Conservation (phyloP, 768 basidiomycete genomes). For the Candolleomyces efflorescens region DNA sequence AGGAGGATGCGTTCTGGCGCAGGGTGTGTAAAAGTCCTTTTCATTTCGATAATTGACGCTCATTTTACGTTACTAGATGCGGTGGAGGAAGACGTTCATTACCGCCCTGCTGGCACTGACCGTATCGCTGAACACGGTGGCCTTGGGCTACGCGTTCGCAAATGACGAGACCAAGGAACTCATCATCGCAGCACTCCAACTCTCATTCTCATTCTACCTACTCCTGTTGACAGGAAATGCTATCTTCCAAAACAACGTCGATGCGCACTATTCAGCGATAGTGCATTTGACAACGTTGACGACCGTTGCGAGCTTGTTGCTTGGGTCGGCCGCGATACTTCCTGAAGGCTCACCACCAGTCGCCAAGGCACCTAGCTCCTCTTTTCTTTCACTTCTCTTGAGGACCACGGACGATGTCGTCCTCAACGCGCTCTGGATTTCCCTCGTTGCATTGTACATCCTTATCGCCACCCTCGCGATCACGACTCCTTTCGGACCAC, state of each 20-base stretch:
- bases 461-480: constrained; percentile 33
- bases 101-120: constrained; percentile 41
- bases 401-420: constrained; percentile 13
- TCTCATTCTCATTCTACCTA: constrained; percentile 56
- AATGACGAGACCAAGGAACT: constrained; percentile 26
- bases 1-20: constrained; percentile 27
- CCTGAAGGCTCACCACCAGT: constrained; percentile 33
- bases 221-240: constrained; percentile 48
- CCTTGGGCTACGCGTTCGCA: constrained; percentile 51
- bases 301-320: constrained; percentile 39
- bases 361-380: too few species aligned
- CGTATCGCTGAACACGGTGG: constrained; percentile 46
- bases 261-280: constrained; percentile 45
- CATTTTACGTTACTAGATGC: constrained; percentile 42
- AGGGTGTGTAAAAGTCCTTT: constrained; percentile 24
- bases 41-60: not conserved
- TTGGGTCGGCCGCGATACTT: constrained; percentile 50
- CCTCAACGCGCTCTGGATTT: constrained; percentile 45
- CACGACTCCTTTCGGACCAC: constrained; percentile 72
- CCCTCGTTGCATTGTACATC: constrained; percentile 46
- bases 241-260: constrained; percentile 38
- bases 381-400: not conserved
- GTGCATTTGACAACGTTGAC: constrained; percentile 60
- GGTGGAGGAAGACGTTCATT: constrained; percentile 52
- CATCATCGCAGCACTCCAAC: constrained; percentile 39